These are phyloP conservation scores for Phaffia tasmanica DNA, from an alignment of 768 basidiomycete genomes.

Conservation along the genomic window DNA sequence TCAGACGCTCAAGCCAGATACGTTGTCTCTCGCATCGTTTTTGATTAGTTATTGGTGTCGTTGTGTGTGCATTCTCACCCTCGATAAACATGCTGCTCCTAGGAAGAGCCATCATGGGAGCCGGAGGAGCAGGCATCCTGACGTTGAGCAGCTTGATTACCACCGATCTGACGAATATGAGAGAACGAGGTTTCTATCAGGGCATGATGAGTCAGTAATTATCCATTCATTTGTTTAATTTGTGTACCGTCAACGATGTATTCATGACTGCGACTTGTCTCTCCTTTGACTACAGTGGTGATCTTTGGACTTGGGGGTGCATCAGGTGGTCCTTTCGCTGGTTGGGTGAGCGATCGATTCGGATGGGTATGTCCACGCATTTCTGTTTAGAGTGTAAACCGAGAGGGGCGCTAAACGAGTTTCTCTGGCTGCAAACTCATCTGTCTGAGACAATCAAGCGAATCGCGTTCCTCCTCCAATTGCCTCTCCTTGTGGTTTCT, in stretches of 20 bases:
- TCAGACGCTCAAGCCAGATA: too few relatives aligned
- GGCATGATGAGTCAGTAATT: constrained; percentile 13
- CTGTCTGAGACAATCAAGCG: neutral
- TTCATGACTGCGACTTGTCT: neutral
- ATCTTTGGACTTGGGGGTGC: constrained; percentile 19
- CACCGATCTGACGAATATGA: constrained; percentile 15
- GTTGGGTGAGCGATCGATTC: constrained; percentile 1
- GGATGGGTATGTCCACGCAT: constrained; percentile 1
- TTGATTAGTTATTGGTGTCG: neutral
- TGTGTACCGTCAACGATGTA: neutral
- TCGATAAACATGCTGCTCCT: constrained; percentile 5
- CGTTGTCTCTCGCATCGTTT: neutral
- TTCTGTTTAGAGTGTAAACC: neutral
- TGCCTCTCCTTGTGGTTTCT: constrained; percentile 14
- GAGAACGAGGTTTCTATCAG: constrained; percentile 22
- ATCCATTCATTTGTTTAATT: neutral
- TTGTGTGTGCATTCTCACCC: constrained; percentile 4
- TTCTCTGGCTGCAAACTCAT: neutral
- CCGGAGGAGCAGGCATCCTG: constrained; percentile 22
- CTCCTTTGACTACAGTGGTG: constrained; percentile 6
- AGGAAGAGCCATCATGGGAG: constrained; percentile 6
- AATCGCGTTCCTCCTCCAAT: constrained; percentile 9
- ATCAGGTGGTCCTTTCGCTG: constrained; percentile 14
- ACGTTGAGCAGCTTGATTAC: constrained; percentile 14
- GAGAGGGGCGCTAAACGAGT: neutral